Evolutionary conservation across 495 filamentous ascomycete species (phyloP), one percentile per base, ranked within the genome.

Genomic region (Talaromyces wortmannii): DNA sequence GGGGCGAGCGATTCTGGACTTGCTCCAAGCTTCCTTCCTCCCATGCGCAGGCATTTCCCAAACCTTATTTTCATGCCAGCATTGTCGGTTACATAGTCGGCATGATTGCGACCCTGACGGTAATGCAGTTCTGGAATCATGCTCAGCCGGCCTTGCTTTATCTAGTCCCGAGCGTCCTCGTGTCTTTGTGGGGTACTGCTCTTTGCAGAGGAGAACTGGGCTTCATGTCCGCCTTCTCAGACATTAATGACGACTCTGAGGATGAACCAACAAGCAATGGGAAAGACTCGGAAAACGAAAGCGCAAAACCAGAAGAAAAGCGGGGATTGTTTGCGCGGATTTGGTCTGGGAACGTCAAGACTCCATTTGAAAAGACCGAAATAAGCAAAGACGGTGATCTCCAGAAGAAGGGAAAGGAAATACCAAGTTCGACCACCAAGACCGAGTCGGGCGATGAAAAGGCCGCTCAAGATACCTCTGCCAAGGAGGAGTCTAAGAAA

Each of bases 101-200:
- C 4, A 91, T 97, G 88, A 33, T 91, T 5, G 68, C 76, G 7
- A 97, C 92, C 0, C 65, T 97, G 31, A 71, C 76, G 0, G 86
- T 91, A 33, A 88, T 97, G 76, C 77, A 91, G 32, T 71, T 87
- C 17, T 92, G 78, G 55, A 77, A 84, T 33, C 90, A 94, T 58
- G 88, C 88, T 8, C 94, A 98, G 60, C 94, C 94, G 0, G 94
- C 94, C 10, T 78, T 98, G 43, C 73, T 98, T 7, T 98, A 98
- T 62, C 82, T 98, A 12, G 95, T 97, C 3, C 94, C 94, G 0
- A 84, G 88, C 2, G 91, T 97, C 4, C 65, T 96, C 10, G 73
- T 76, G 10, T 77, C 84, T 2, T 60, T 95, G 8, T 96, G 90
- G 90, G 69, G 82, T n/a, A 92, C 87, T n/a, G 94, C 86, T 5